Evolutionary conservation across 2,329 filamentous ascomycete genomes (phyloP).

Genomic region (Aspergillus pseudoglaucus): DNA sequence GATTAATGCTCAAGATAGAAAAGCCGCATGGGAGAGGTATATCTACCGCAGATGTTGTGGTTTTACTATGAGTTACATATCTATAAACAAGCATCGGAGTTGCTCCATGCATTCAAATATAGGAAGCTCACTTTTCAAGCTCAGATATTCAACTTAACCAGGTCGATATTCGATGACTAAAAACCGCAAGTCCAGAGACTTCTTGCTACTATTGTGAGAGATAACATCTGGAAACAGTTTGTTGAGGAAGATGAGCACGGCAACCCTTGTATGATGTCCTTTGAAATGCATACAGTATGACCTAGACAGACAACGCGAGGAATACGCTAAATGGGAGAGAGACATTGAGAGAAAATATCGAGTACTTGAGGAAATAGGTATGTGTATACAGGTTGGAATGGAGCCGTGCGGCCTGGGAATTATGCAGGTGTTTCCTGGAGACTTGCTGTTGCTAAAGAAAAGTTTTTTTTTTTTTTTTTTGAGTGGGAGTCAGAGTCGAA

Average conservation of each 20-base stretch:
- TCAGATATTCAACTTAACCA: slow-evolving; percentile 6
- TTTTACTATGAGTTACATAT: slow-evolving; percentile 11
- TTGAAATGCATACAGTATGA: slow-evolving; percentile 10
- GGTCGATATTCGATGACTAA: slow-evolving; percentile 12
- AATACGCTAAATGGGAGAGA: slow-evolving; percentile 10
- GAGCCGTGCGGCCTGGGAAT: slow-evolving; percentile 3
- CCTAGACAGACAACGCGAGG: slow-evolving; percentile 3
- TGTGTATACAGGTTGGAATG: slow-evolving; percentile 15
- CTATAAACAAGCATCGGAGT: slow-evolving; percentile 8
- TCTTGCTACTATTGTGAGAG: slow-evolving; percentile 3
- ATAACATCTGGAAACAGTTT: slow-evolving; percentile 9
- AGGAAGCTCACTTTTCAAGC: slow-evolving; percentile 4
- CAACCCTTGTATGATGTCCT: slow-evolving; percentile 8
- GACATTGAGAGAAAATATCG: slow-evolving; percentile 13
- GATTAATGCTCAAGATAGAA: slow-evolving; percentile 7
- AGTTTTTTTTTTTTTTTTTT: too few relatives aligned
- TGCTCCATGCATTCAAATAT: slow-evolving; percentile 9
- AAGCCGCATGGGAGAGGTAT: slow-evolving; percentile 7
- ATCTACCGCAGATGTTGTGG: slow-evolving; percentile 12
- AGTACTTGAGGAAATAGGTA: slow-evolving; percentile 11
- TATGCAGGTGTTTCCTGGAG: too few relatives aligned
- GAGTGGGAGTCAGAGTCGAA: too few relatives aligned
- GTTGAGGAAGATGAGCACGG: slow-evolving; percentile 8
- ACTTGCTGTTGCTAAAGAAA: too few relatives aligned
- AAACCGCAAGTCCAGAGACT: slow-evolving; percentile 11